Conservation (phyloP, 768 basidiomycete genomes). For the Lactifluus piperatus region DNA sequence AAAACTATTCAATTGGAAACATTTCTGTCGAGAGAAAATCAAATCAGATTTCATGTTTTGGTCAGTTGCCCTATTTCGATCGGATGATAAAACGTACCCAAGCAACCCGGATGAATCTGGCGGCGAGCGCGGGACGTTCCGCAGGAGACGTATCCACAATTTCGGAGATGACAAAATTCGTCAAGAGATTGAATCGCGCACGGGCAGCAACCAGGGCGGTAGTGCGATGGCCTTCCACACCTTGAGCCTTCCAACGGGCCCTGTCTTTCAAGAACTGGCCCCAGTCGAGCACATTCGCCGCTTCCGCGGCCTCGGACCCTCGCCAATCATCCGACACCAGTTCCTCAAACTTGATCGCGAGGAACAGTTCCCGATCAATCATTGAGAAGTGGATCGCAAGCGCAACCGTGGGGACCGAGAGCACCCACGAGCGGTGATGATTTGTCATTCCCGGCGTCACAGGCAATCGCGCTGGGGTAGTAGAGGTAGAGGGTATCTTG, state of each 20-base stretch:
- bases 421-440: conserved; percentile 64
- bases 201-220: conserved; percentile 67
- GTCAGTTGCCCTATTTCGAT: conserved; percentile 1
- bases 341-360: conserved; percentile 81
- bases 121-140: conserved; percentile 56
- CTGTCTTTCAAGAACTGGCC: conserved; percentile 70
- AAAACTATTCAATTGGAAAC: conserved; percentile 69
- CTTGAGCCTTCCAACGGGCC: conserved; percentile 56
- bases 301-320: conserved; percentile 37
- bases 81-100: conserved; percentile 46
- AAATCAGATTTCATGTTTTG: neutral
- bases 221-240: conserved; percentile 48
- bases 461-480: conserved; percentile 18
- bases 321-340: conserved; percentile 70
- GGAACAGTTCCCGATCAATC: conserved; percentile 84
- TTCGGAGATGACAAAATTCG: conserved; percentile 74
- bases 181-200: conserved; percentile 77
- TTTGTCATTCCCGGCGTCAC: conserved; percentile 11
- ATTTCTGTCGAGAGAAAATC: conserved; percentile 45
- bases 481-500: conserved; percentile 26
- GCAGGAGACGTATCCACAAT: conserved; percentile 63
- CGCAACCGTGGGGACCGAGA: conserved; percentile 48
- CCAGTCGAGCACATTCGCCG: conserved; percentile 76
- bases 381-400: conserved; percentile 76
- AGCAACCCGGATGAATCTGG: conserved; percentile 79